These are phyloP conservation scores for Amaranthus hypochondriacus DNA, from an alignment of 148 eudicot species.

Conservation along the genomic window DNA sequence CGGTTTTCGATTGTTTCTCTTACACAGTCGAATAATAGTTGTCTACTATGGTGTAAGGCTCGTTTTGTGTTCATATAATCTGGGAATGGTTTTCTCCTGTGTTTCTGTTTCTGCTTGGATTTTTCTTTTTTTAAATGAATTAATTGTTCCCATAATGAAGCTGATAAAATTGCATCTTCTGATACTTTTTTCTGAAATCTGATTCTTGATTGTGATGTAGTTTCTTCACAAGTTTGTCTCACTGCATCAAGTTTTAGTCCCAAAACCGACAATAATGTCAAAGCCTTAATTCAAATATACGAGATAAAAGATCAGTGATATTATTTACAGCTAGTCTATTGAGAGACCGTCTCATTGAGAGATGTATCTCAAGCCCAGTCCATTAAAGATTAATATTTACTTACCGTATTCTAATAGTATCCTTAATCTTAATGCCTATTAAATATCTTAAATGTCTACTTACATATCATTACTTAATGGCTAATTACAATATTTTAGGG, in stretches of 20 bases:
- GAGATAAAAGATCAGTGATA: not conserved
- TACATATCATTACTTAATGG: too few species aligned
- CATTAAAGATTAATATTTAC: too few species aligned
- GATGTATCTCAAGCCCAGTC: too few species aligned
- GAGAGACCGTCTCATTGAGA: too few species aligned
- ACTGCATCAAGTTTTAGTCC: conserved; percentile 6
- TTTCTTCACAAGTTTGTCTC: conserved; percentile 1
- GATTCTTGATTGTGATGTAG: conserved; percentile 11
- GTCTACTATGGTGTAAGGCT: conserved; percentile 40
- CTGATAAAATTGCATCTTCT: conserved; percentile 29
- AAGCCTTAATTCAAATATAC: not conserved
- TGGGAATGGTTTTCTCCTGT: conserved; percentile 14
- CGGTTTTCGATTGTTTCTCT: conserved; percentile 42
- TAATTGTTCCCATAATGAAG: conserved; percentile 32
- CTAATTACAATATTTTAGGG: too few species aligned
- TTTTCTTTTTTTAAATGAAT: conserved; percentile 17
- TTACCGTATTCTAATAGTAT: not conserved
- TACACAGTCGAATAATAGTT: conserved; percentile 58
- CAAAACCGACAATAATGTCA: not conserved
- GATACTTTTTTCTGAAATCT: conserved; percentile 12
- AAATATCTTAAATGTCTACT: too few species aligned
- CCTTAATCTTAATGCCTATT: too few species aligned
- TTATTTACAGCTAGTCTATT: too few species aligned
- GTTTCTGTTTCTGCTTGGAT: not conserved
- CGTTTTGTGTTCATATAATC: conserved; percentile 33